Evolutionary conservation across 345 rosid genomes (phyloP), one percentile per base, ranked within the genome.

Genomic region (Populus tremula): DNA sequence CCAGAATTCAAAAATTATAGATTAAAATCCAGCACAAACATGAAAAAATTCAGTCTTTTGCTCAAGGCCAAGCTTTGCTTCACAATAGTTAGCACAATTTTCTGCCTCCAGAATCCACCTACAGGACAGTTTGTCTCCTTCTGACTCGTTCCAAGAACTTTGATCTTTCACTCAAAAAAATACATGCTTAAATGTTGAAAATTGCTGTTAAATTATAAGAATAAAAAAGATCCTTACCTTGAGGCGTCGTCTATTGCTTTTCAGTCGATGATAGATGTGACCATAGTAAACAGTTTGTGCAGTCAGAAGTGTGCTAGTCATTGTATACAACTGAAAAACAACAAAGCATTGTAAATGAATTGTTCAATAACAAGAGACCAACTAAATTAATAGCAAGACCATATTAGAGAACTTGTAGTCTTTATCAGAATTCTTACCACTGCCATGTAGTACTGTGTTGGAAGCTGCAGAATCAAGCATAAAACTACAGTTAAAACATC

Each of bases 361-460:
- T 17, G 11, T 23, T 71, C 47, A 67, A 67, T 43, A 6, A 61
- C 53, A 67, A 23, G 39, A 72, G 25, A 80, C 49, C 38, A n/a
- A 11, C 16, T 35, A 49, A 65, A 66, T 47, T 43, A 23, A 66
- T 18, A n/a, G 29, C 27, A 36, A 69, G 50, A 3, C 39, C 2
- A 29, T 14, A 33, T 43, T 4, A 61, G 6, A 43, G 20, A 21
- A 64, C 18, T 53, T 69, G 45, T 64, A 25, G 0, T 29, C 23
- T n/a, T 49, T 23, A 21, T 38, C 56, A 65, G 63, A 72, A 45
- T 66, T 72, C 79, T 76, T 87, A 93, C 98, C 86, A 89, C 23
- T 79, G 97, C 98, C 89, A 84, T 90, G 82, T 91, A 90, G 84
- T 87, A 91, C 39, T 91, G 94, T 35, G 98, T 90, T 35, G 97